A percentile compares a stretch with the other conserved stretches of the same genome.
phyloP scores from a whole-genome alignment of 1,139 yeast genomes.

The Suhomyces atakaporum region DNA sequence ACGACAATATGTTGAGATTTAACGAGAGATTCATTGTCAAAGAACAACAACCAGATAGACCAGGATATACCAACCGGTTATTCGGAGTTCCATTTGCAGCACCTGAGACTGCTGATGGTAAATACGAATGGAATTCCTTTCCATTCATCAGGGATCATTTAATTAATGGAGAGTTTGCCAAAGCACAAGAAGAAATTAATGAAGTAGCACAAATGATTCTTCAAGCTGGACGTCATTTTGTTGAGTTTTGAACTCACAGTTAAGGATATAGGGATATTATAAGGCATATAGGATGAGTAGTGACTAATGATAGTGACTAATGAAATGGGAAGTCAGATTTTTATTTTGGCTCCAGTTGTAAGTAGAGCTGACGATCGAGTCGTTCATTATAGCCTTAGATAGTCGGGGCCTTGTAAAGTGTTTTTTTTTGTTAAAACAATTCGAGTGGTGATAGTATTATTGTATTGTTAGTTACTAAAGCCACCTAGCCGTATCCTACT shows the following conservation, averaged over 20 bases:
- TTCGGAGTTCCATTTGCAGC: slow-evolving; percentile 71
- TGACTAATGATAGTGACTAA: too few relatives aligned
- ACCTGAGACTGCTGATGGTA: slow-evolving; percentile 35
- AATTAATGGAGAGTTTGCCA: slow-evolving; percentile 46
- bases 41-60: slow-evolving; percentile 43
- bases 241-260: slow-evolving; percentile 6
- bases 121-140: slow-evolving; percentile 64
- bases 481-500: too few relatives aligned
- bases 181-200: slow-evolving; percentile 60
- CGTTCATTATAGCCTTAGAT: too few relatives aligned
- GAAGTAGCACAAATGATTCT: slow-evolving; percentile 42
- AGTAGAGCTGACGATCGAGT: too few relatives aligned
- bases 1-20: slow-evolving; percentile 59
- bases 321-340: too few relatives aligned
- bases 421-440: too few relatives aligned
- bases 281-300: not conserved
- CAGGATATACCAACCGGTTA: slow-evolving; percentile 68
- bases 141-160: slow-evolving; percentile 75
- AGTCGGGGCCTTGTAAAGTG: too few relatives aligned
- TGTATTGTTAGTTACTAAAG: too few relatives aligned
- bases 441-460: too few relatives aligned
- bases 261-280: not conserved
- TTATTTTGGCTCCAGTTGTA: too few relatives aligned
- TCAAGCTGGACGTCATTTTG: slow-evolving; percentile 22
- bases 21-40: slow-evolving; percentile 49